phyloP scores from a whole-genome alignment of 108 stramenopile species.

The Nannochloropsis gaditana region DNA sequence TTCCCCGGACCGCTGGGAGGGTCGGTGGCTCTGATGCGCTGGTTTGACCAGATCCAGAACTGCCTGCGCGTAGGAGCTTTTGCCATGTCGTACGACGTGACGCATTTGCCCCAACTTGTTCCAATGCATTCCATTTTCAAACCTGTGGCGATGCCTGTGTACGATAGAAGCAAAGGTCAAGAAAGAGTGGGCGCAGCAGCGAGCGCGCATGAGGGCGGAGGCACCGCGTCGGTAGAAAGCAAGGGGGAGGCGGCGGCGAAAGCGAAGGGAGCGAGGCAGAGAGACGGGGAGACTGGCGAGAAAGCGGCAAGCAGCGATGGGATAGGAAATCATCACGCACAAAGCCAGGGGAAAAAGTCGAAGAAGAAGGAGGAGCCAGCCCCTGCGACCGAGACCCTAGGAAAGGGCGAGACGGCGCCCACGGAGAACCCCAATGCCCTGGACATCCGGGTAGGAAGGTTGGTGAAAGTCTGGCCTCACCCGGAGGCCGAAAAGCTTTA shows the following conservation, averaged over 20 bases:
- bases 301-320: neutral
- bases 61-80: neutral
- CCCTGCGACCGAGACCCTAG: neutral
- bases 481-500: constrained; percentile 90
- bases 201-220: neutral
- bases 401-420: neutral
- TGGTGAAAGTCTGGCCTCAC: constrained; percentile 71
- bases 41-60: neutral
- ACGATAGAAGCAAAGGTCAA: neutral
- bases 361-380: neutral
- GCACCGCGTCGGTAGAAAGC: neutral
- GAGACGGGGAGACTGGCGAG: neutral
- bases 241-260: neutral
- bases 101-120: neutral
- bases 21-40: neutral
- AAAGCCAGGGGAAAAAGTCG: neutral
- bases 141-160: neutral
- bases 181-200: neutral
- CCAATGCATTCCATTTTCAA: neutral
- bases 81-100: neutral
- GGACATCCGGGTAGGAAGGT: constrained; percentile 39
- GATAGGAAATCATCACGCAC: neutral
- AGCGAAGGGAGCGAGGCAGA: too few species aligned
- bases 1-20: constrained; percentile 5
- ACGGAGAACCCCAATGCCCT: constrained; percentile 35